These are phyloP conservation scores for Suillus clintonianus DNA, from an alignment of 768 basidiomycete genomes.

Conservation along the genomic window DNA sequence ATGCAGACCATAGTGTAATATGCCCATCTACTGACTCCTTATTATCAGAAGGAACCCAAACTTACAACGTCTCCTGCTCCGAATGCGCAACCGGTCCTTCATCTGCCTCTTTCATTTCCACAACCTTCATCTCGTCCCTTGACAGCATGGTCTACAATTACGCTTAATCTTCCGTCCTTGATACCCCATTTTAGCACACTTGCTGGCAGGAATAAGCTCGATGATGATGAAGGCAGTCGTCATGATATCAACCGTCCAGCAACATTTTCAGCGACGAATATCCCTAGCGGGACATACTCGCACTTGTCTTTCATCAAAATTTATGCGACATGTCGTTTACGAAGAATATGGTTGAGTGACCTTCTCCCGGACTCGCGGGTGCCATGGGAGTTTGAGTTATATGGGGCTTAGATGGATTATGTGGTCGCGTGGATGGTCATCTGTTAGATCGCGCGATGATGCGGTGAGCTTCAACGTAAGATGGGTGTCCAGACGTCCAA, in stretches of 20 bases:
- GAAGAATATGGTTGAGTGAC: conserved; percentile 77
- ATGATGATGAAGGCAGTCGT: conserved; percentile 16
- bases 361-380: conserved; percentile 48
- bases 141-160: conserved; percentile 71
- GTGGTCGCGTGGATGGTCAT: background rate
- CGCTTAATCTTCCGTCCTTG: conserved; percentile 59
- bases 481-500: too few species aligned
- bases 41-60: conserved; percentile 52
- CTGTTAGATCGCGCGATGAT: background rate
- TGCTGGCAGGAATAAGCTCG: conserved; percentile 31
- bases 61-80: conserved; percentile 38
- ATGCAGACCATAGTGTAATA: conserved; percentile 2
- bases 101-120: conserved; percentile 72
- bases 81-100: conserved; percentile 56
- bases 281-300: conserved; percentile 55
- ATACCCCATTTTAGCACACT: conserved; percentile 62
- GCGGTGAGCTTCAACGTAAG: background rate
- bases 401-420: conserved; percentile 38
- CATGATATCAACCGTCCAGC: conserved; percentile 5
- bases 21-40: conserved; percentile 4
- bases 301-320: conserved; percentile 74
- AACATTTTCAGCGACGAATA: conserved; percentile 16
- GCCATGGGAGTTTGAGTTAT: conserved; percentile 81
- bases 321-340: conserved; percentile 75
- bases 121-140: conserved; percentile 52